These are phyloP conservation scores for Firmiana major DNA, from an alignment of 345 rosid species.

Conservation along the genomic window DNA sequence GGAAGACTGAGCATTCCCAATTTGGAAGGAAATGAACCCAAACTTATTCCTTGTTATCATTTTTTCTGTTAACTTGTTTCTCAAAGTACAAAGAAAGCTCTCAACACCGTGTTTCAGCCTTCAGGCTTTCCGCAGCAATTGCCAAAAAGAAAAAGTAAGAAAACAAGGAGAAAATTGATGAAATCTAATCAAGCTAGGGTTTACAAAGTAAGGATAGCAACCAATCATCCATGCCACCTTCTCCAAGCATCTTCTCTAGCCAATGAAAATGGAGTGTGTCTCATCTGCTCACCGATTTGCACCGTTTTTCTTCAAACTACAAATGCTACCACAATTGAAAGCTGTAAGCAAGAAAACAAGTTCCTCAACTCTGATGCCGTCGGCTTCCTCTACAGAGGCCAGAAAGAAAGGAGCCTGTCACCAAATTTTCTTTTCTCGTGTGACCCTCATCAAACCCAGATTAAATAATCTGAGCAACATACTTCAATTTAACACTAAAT, in stretches of 20 bases:
- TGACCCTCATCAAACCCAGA: slow-evolving; percentile 3
- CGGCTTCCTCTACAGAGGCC: background rate
- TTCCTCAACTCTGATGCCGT: background rate
- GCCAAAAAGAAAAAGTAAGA: background rate
- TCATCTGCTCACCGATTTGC: background rate
- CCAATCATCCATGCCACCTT: background rate
- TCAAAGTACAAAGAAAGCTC: background rate
- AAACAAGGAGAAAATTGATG: background rate
- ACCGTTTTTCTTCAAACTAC: background rate
- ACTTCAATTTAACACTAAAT: slow-evolving; percentile 19
- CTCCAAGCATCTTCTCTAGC: background rate
- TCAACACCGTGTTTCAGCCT: background rate
- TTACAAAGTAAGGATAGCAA: background rate
- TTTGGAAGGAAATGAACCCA: background rate
- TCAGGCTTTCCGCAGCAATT: background rate
- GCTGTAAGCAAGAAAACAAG: background rate
- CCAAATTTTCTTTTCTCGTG: background rate
- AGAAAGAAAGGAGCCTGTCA: background rate
- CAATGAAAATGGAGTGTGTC: background rate
- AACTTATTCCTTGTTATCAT: background rate
- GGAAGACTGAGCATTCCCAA: background rate
- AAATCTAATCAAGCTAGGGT: background rate
- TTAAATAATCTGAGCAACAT: slow-evolving; percentile 12
- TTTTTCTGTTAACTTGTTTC: background rate
- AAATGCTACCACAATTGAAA: background rate